A percentile compares a stretch with the other conserved stretches of the same genome.
These are phyloP conservation scores for Lachancea dasiensis DNA, from an alignment of 805 yeast genomes.

Conservation along the genomic window DNA sequence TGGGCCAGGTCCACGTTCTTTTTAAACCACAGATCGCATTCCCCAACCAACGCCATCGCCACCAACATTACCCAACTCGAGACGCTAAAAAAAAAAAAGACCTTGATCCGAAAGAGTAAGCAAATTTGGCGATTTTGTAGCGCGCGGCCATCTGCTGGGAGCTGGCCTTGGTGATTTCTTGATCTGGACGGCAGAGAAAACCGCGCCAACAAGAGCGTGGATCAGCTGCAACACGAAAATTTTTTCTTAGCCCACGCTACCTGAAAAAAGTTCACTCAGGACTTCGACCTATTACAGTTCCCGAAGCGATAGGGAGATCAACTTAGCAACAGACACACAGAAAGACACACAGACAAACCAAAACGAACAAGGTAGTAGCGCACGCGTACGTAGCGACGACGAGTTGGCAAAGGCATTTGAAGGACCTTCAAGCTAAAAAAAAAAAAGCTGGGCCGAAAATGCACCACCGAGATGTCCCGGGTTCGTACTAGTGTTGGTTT, in stretches of 20 bases:
- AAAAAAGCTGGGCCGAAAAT: no score
- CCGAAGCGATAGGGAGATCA: background rate
- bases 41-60: no score
- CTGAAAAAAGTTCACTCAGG: background rate
- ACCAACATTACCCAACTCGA: no score
- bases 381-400: background rate
- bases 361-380: background rate
- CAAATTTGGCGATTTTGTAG: background rate
- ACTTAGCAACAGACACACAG: background rate
- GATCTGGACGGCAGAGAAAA: background rate
- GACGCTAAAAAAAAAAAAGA: constrained; percentile 4
- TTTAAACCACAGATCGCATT: constrained; percentile 1
- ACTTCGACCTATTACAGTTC: constrained; percentile 5
- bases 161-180: background rate
- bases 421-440: no score
- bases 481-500: no score
- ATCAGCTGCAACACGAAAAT: background rate
- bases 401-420: no score
- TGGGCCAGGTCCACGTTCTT: background rate
- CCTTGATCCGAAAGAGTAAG: constrained; percentile 5
- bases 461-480: no score
- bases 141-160: no score
- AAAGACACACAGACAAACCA: background rate
- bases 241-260: background rate
- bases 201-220: background rate